Conservation (phyloP, 1,284 basidiomycete species). For the Trichosporon sp. region DNA sequence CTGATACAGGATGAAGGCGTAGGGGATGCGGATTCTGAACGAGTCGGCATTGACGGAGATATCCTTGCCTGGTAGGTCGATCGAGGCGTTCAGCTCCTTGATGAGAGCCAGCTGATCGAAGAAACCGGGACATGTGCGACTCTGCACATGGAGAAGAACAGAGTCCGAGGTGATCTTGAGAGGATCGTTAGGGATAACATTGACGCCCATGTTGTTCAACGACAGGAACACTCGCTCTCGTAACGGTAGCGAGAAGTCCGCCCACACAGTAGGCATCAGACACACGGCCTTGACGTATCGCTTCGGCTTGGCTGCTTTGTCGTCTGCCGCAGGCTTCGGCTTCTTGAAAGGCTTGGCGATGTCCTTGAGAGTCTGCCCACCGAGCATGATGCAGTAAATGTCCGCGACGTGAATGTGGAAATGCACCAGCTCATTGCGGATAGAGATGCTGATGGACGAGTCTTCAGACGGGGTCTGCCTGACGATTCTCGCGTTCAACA, state of each 20-base stretch:
- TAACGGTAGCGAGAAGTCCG: slow-evolving; percentile 44
- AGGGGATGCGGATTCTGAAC: slow-evolving; percentile 71
- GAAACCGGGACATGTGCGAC: slow-evolving; percentile 43
- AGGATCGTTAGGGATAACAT: slow-evolving; percentile 20
- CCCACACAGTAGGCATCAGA: slow-evolving; percentile 29
- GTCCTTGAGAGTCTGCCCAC: slow-evolving; percentile 51
- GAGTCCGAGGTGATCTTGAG: slow-evolving; percentile 42
- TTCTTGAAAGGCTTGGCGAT: slow-evolving; percentile 13
- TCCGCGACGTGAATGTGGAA: slow-evolving; percentile 63
- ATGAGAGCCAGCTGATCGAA: slow-evolving; percentile 79
- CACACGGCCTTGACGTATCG: slow-evolving; percentile 36
- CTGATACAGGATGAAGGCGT: slow-evolving; percentile 68
- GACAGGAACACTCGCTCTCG: slow-evolving; percentile 40
- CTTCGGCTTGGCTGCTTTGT: background rate
- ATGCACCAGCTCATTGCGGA: slow-evolving; percentile 35
- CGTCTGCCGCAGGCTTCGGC: background rate
- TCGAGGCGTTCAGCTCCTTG: slow-evolving; percentile 57
- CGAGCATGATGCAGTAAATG: slow-evolving; percentile 68
- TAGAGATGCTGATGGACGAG: slow-evolving; percentile 25
- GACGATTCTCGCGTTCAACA: slow-evolving; percentile 31
- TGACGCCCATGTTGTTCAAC: slow-evolving; percentile 26
- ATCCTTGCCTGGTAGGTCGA: slow-evolving; percentile 28
- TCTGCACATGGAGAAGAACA: slow-evolving; percentile 52
- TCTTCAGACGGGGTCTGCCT: slow-evolving; percentile 12
- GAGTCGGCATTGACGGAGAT: slow-evolving; percentile 56